These are phyloP conservation scores for Pestalotiopsis sp. DNA, from an alignment of 2,329 filamentous ascomycete genomes.

Conservation along the genomic window DNA sequence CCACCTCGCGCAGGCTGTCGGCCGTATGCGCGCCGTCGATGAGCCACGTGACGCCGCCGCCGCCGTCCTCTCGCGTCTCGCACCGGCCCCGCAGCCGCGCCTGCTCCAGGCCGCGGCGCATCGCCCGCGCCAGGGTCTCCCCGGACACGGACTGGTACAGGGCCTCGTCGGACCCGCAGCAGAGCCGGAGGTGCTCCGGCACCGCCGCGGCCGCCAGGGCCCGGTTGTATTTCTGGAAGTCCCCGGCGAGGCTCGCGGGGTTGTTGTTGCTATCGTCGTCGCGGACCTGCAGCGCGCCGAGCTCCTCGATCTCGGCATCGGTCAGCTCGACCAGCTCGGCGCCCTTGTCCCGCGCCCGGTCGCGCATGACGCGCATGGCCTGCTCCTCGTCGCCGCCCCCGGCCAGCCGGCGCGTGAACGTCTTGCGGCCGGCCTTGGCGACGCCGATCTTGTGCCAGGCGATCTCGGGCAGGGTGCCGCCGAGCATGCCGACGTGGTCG, in stretches of 20 bases:
- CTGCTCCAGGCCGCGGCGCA: constrained; percentile 61
- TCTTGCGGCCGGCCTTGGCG: constrained; percentile 68
- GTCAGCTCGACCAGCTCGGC: constrained; percentile 46
- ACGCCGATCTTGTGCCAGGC: constrained; percentile 92
- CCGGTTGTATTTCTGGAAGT: constrained; percentile 63
- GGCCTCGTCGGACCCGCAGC: constrained; percentile 16
- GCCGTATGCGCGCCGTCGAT: constrained; percentile 88
- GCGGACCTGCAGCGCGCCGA: constrained; percentile 24
- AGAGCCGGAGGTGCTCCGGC: constrained; percentile 53
- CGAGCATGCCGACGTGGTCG: constrained; percentile 82
- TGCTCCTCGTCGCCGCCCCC: constrained; percentile 44
- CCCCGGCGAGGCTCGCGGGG: constrained; percentile 45
- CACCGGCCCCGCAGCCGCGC: constrained; percentile 78
- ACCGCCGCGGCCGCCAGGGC: constrained; percentile 60
- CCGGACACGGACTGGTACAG: not conserved
- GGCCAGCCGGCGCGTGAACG: constrained; percentile 63
- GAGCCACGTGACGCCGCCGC: constrained; percentile 68
- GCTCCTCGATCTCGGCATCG: constrained; percentile 39
- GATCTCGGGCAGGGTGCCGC: constrained; percentile 77
- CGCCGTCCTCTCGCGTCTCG: constrained; percentile 60
- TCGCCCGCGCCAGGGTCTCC: constrained; percentile 17
- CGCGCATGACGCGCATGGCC: constrained; percentile 53
- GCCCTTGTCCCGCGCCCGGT: constrained; percentile 61
- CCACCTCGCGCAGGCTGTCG: constrained; percentile 79
- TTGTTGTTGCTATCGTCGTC: no score